A percentile compares a stretch with the other conserved stretches of the same genome.
These are phyloP conservation scores for Talaromyces sp. DNA, from an alignment of 2,329 filamentous ascomycete genomes.

Conservation along the genomic window DNA sequence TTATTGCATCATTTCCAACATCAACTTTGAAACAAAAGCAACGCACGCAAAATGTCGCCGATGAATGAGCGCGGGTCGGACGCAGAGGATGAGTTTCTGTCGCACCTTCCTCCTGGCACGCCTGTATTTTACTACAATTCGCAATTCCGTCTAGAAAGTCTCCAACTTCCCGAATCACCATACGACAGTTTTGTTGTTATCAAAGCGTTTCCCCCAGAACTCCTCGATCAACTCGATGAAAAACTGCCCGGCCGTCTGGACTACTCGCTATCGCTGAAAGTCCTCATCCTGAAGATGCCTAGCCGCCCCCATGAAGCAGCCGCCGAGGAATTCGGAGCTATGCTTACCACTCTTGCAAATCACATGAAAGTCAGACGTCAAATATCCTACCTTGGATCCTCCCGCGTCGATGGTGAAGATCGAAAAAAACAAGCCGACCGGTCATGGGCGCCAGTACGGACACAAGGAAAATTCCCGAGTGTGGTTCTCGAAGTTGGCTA, in stretches of 20 bases:
- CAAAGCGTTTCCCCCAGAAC: not conserved
- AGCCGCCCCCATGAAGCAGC: not conserved
- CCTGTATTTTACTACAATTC: not conserved
- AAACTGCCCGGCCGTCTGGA: no score
- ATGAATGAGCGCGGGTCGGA: not conserved
- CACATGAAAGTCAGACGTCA: not conserved
- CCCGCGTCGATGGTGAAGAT: not conserved
- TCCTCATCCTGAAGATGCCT: not conserved
- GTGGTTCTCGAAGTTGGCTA: no score
- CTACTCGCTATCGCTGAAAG: not conserved
- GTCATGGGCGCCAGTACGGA: no score
- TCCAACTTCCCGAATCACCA: not conserved
- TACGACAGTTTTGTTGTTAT: no score
- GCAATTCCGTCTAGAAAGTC: not conserved
- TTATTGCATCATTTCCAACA: no score
- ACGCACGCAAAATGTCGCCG: not conserved
- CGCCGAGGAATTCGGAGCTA: not conserved
- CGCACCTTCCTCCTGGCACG: not conserved
- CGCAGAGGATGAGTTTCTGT: not conserved
- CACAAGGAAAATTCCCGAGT: no score
- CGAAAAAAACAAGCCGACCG: not conserved
- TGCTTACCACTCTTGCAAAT: not conserved
- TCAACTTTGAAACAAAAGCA: no score
- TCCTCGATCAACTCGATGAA: conserved; percentile 1
- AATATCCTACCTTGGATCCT: not conserved